Conservation (phyloP, 495 filamentous ascomycete species). For the Aspergillus kassunensis region DNA sequence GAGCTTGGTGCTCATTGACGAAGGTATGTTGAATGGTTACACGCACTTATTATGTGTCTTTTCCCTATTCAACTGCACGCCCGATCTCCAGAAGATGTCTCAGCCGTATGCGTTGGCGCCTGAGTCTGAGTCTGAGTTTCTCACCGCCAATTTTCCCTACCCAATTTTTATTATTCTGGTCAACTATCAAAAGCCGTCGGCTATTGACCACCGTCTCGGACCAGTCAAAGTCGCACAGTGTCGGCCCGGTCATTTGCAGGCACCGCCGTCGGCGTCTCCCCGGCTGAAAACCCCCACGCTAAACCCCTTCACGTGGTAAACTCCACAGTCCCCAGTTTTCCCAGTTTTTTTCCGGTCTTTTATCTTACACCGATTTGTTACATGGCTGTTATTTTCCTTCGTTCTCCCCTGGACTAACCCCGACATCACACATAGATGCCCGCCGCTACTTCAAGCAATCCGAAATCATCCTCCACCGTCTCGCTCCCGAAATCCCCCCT, state of each 20-base stretch:
- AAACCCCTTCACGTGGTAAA: slow-evolving; percentile 27
- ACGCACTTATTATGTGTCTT: slow-evolving; percentile 4
- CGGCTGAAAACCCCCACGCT: slow-evolving; percentile 36
- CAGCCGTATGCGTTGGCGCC: slow-evolving; percentile 13
- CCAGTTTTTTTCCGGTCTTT: slow-evolving; percentile 4
- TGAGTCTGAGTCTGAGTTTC: slow-evolving; percentile 5
- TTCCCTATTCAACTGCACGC: background rate
- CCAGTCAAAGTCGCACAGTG: slow-evolving; percentile 14
- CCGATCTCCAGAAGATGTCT: background rate
- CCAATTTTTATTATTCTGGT: slow-evolving; percentile 1
- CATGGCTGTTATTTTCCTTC: background rate
- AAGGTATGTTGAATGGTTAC: slow-evolving; percentile 55
- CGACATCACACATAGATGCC: slow-evolving; percentile 72
- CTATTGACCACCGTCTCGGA: slow-evolving; percentile 26
- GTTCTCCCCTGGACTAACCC: background rate
- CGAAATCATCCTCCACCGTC: slow-evolving; percentile 95
- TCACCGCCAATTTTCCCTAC: slow-evolving; percentile 6
- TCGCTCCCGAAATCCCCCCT: slow-evolving; percentile 67
- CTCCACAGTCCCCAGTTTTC: slow-evolving; percentile 18
- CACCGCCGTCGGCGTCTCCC: slow-evolving; percentile 10
- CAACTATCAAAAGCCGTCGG: slow-evolving; percentile 36
- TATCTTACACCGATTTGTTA: slow-evolving; percentile 8
- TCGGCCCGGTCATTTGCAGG: slow-evolving; percentile 19
- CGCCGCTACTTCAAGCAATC: slow-evolving; percentile 99
- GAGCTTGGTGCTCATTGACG: slow-evolving; percentile 92